A percentile compares a stretch with the other conserved stretches of the same genome.
These are phyloP conservation scores for Thalia dealbata DNA, from an alignment of 176 grass and related monocot genomes.

Conservation along the genomic window DNA sequence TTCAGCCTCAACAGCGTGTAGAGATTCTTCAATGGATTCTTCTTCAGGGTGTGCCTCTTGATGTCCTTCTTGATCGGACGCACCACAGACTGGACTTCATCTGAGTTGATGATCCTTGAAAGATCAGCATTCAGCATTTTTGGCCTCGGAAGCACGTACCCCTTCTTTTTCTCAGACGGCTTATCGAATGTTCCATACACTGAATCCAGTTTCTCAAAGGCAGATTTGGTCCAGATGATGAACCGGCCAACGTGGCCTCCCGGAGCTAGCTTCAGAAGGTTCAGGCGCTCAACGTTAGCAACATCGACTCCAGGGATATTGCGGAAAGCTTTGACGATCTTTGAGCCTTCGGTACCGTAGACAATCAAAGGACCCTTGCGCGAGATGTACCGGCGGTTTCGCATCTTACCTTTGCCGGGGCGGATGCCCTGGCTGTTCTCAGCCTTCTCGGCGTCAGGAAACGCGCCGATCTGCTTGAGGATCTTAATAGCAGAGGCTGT, in stretches of 20 bases:
- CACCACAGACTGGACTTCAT: slow-evolving; percentile 79
- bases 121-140: slow-evolving; percentile 81
- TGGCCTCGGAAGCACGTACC: slow-evolving; percentile 67
- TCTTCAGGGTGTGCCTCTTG: slow-evolving; percentile 51
- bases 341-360: slow-evolving; percentile 74
- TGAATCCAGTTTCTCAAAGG: slow-evolving; percentile 76
- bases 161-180: slow-evolving; percentile 77
- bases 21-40: slow-evolving; percentile 69
- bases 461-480: slow-evolving; percentile 65
- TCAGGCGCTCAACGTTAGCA: slow-evolving; percentile 71
- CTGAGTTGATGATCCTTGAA: slow-evolving; percentile 74
- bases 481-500: slow-evolving; percentile 66
- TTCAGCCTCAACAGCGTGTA: slow-evolving; percentile 52
- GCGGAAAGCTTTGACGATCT: slow-evolving; percentile 86
- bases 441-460: slow-evolving; percentile 61
- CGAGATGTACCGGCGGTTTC: slow-evolving; percentile 69
- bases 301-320: slow-evolving; percentile 77
- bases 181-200: slow-evolving; percentile 59
- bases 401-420: slow-evolving; percentile 71
- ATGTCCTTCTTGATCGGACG: slow-evolving; percentile 68
- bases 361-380: slow-evolving; percentile 73
- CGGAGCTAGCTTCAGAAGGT: slow-evolving; percentile 67
- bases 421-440: slow-evolving; percentile 67
- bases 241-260: slow-evolving; percentile 77
- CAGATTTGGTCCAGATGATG: slow-evolving; percentile 84